Percentiles rank a stretch among this genome's conserved stretches.
phyloP scores from a whole-genome alignment of 2,329 filamentous ascomycete species.

The Cordyceps farinosa region DNA sequence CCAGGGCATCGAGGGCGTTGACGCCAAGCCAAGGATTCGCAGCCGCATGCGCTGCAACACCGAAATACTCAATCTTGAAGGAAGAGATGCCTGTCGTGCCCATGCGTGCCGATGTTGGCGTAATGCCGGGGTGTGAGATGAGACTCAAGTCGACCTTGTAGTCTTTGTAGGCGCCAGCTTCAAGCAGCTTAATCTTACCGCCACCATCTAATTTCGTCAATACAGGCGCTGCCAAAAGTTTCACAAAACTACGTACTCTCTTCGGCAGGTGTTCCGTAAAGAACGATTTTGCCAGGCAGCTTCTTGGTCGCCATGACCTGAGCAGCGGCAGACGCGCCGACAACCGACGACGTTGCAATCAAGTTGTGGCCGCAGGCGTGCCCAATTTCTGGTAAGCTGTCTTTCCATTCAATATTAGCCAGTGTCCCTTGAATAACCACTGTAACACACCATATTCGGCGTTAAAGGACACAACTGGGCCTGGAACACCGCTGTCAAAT shows the following conservation, averaged over 20 bases:
- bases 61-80: slow-evolving; percentile 50
- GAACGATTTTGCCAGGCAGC: slow-evolving; percentile 41
- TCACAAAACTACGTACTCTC: slow-evolving; percentile 35
- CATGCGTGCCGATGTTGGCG: slow-evolving; percentile 43
- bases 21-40: slow-evolving; percentile 54
- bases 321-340: slow-evolving; percentile 45
- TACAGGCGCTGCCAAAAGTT: too few species aligned
- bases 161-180: slow-evolving; percentile 42
- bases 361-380: slow-evolving; percentile 56
- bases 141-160: slow-evolving; percentile 28
- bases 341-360: slow-evolving; percentile 47
- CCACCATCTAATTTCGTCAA: slow-evolving; percentile 31
- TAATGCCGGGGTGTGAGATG: slow-evolving; percentile 33
- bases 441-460: slow-evolving; percentile 31
- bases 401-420: slow-evolving; percentile 43
- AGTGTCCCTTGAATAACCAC: slow-evolving; percentile 40
- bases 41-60: slow-evolving; percentile 53
- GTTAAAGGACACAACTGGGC: slow-evolving; percentile 40
- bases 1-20: slow-evolving; percentile 55
- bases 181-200: slow-evolving; percentile 46
- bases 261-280: slow-evolving; percentile 53
- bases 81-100: slow-evolving; percentile 48
- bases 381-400: slow-evolving; percentile 48
- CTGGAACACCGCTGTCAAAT: slow-evolving; percentile 34
- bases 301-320: slow-evolving; percentile 38